These are phyloP conservation scores for Didymella pinodella DNA, from an alignment of 2,329 filamentous ascomycete species.

Conservation along the genomic window DNA sequence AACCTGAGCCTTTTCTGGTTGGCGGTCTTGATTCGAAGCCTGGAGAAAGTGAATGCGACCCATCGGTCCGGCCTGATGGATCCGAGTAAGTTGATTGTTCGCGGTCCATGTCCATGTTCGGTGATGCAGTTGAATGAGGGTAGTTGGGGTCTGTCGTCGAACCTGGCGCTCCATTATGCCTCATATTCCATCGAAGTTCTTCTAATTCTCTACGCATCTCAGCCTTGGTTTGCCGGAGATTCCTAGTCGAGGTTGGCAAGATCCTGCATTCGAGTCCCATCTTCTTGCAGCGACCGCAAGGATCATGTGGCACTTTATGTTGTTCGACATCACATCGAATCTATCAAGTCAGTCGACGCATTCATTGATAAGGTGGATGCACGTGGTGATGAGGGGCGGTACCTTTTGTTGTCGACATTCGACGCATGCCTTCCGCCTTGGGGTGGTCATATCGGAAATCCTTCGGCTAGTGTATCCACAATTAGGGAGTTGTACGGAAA, in stretches of 20 bases:
- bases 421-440: slow-evolving; percentile 49
- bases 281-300: slow-evolving; percentile 47
- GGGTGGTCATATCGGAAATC: slow-evolving; percentile 42
- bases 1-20: slow-evolving; percentile 33
- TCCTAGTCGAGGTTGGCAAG: slow-evolving; percentile 48
- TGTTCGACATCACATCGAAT: slow-evolving; percentile 52
- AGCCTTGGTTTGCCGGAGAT: slow-evolving; percentile 49
- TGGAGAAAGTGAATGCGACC: slow-evolving; percentile 42
- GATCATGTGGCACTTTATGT: slow-evolving; percentile 48
- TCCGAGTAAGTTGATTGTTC: slow-evolving; percentile 42
- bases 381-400: slow-evolving; percentile 16
- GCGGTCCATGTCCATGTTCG: slow-evolving; percentile 38
- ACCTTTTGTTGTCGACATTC: slow-evolving; percentile 52
- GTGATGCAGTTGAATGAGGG: slow-evolving; percentile 39
- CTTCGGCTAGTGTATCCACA: slow-evolving; percentile 36
- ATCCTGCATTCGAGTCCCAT: slow-evolving; percentile 50
- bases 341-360: slow-evolving; percentile 32
- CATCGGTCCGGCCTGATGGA: slow-evolving; percentile 38
- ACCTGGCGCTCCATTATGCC: slow-evolving; percentile 29
- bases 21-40: slow-evolving; percentile 38
- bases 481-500: slow-evolving; percentile 24
- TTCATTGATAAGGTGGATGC: slow-evolving; percentile 7
- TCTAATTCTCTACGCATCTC: slow-evolving; percentile 51
- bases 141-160: slow-evolving; percentile 35
- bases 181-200: slow-evolving; percentile 48